These are phyloP conservation scores for Apiospora saccharicola DNA, from an alignment of 2,329 filamentous ascomycete species.

Conservation along the genomic window DNA sequence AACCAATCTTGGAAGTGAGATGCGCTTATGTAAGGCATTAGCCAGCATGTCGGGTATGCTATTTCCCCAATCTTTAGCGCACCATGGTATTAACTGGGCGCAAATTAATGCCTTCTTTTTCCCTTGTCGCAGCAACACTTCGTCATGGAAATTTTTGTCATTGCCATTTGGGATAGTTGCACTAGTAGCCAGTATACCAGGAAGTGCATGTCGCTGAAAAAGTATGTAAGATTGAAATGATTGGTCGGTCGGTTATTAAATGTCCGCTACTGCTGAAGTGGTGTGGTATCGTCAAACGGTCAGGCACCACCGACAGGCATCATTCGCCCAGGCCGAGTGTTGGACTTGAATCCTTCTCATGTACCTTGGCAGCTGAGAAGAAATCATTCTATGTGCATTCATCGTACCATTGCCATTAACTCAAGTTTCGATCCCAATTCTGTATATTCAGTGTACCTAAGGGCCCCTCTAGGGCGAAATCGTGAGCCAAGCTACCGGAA, in stretches of 20 bases:
- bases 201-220: slow-evolving; percentile 2
- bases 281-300: slow-evolving; percentile 2
- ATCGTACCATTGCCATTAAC: neutral
- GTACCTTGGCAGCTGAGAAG: neutral
- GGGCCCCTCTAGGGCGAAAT: neutral
- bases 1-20: neutral
- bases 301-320: neutral
- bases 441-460: neutral
- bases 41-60: neutral
- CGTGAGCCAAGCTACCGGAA: neutral
- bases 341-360: neutral
- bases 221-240: neutral
- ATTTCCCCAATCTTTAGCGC: slow-evolving; percentile 8
- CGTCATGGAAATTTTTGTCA: neutral
- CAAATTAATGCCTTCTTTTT: neutral
- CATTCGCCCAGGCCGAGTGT: neutral
- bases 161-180: neutral
- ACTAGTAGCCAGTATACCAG: neutral
- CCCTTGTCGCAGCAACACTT: neutral
- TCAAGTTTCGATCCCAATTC: neutral
- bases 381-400: neutral
- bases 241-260: neutral
- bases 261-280: neutral
- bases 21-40: slow-evolving; percentile 1
- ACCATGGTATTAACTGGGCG: neutral